Evolutionary conservation across 768 basidiomycete genomes (phyloP), one percentile per base, ranked within the genome.

Genomic region (Trametes cingulata): DNA sequence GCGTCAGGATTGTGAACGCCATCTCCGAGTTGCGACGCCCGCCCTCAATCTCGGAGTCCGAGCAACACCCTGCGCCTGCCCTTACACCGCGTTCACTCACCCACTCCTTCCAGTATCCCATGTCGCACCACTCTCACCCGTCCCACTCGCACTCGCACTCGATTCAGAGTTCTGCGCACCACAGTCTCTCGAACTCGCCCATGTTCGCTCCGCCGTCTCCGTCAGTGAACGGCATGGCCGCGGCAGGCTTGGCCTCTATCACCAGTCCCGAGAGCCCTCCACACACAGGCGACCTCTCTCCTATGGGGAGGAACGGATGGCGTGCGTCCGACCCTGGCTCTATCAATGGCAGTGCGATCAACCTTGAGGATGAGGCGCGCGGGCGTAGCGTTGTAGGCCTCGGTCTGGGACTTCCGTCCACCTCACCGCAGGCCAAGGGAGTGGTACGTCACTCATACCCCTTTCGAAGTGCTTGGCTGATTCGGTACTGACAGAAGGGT

Each of bases 1-100:
- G 97, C 17, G 82, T 93, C 72, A 87, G 93, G 56, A 95, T 99
- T 56, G 88, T 91, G 24, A 95, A 96, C 65, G 93, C 93, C 24
- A 97, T 99, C 66, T 76, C 83, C 5, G 95, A 99, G 57, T 83
- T 99, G 6, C 86, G 88, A 24, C 83, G 86, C 2, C 87, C 90
- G 0, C 84, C 87, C 0, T 85, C 86, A 0, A 76, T 90, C 47
- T 66, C 80, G 22, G 84, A 87, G 50, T 79, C 82, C 0, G 82
- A 84, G 10, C 64, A 53, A 14, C 67, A 66, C 17, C 57, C 63
- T n/a, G 58, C 60, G 3, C 50, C 48, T 5, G 56, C 64, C 14
- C 51, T 58, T 24, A 65, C 65, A 0, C 68, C 70, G 2, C 67
- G 63, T 10, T 67, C 69, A 2, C 62, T 63, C 24, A 62, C 62